Evolutionary conservation across 768 basidiomycete genomes (phyloP).

Genomic region (Mycena leptocephala): DNA sequence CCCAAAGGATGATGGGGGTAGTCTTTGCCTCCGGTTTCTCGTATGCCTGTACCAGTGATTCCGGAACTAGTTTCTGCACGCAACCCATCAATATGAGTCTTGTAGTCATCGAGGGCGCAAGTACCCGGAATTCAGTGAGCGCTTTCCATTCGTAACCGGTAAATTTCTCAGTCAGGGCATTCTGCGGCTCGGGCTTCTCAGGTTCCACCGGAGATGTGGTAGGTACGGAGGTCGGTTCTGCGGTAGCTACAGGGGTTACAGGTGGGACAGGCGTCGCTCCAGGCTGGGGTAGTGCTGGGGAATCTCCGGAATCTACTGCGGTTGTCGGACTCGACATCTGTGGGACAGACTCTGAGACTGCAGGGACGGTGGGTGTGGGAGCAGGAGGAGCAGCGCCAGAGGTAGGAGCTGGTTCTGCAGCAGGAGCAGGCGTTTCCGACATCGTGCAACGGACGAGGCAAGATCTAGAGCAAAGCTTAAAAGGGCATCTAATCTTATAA

Average conservation of each 20-base stretch:
- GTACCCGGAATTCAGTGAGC: conserved; percentile 78
- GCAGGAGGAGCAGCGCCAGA: conserved; percentile 4
- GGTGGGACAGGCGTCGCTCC: conserved; percentile 23
- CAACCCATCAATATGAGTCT: conserved; percentile 52
- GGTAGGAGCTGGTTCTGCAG: conserved; percentile 24
- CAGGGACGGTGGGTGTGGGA: conserved; percentile 20
- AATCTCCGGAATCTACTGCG: conserved; percentile 26
- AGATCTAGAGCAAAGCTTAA: background rate
- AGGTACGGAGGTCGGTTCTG: conserved; percentile 26
- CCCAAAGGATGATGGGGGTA: conserved; percentile 77
- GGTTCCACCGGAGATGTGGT: conserved; percentile 21
- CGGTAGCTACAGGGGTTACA: conserved; percentile 28
- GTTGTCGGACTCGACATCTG: conserved; percentile 32
- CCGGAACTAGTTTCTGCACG: conserved; percentile 50
- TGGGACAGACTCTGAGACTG: conserved; percentile 27
- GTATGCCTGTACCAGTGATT: conserved; percentile 58
- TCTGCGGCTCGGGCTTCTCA: conserved; percentile 71
- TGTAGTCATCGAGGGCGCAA: background rate
- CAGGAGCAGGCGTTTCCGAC: conserved; percentile 23
- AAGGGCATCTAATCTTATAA: conserved; percentile 3
- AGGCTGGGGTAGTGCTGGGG: conserved; percentile 31
- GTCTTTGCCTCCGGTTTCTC: conserved; percentile 69
- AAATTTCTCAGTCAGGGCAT: conserved; percentile 78
- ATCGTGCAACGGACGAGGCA: conserved; percentile 26
- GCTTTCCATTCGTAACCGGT: conserved; percentile 82